Base-by-base conservation (phyloP, 176 grass and related monocot species). In the Carex parvula region DNA sequence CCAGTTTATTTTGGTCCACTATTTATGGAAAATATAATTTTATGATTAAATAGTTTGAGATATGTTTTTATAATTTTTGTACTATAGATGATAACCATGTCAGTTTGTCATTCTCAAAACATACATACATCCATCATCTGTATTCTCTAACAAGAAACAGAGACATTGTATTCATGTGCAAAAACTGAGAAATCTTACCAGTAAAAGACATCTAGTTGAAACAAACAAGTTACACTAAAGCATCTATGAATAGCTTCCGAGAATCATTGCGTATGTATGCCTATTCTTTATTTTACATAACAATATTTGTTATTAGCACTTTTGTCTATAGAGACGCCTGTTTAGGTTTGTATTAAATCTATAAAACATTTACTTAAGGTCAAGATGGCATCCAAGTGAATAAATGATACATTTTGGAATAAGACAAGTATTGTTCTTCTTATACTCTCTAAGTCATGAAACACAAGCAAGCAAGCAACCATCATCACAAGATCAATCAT, bases 391-490 rank as follows among this genome's bases (percentile, higher is more conserved):
- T 78, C 71, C 5, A 33, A 78, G 15, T 78, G 42, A 44, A 44
- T 44, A 44, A 44, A 7, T 44, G 52, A 78, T 78, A 57, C 15
- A 57, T 78, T 57, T 5, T 57, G 22, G 52, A 78, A 78, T 78
- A 57, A 78, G 73, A 57, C 14, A 24, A 62, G n/a, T 62, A 78
- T 44, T 11, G 52, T 78, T 78, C 52, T 78, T 78, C 73, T 57
- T 55, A 35, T 57, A n/a, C 73, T 33, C 52, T 66, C 29, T 53
- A 29, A 65, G 44, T 62, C 86, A 87, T 68, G 84, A 86, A 84
- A 61, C 84, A 87, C 77, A 55, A 89, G 55, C 84, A 93, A 87
- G 85, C 77, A 55, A 89, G 44, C 84, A 93, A 87, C 82, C 69
- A 85, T 66, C 14, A 18, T 80, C 87, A 80, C 18, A 91, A 83